Evolutionary conservation across 495 filamentous ascomycete genomes (phyloP).

Genomic region (Aspergillus conjunctus): DNA sequence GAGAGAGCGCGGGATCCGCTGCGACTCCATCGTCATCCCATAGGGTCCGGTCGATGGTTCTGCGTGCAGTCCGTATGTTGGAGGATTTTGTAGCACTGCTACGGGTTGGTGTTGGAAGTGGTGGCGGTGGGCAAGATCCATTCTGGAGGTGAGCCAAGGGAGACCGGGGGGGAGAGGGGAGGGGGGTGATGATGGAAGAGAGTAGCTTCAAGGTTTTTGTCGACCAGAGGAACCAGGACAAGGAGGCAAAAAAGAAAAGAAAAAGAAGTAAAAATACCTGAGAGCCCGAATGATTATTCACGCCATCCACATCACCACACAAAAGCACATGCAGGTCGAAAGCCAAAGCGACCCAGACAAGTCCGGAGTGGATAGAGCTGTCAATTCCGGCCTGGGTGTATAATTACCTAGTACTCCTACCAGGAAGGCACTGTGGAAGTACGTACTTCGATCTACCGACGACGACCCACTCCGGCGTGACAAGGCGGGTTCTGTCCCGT

Average conservation of each 20-base stretch:
- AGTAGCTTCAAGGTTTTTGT: background rate
- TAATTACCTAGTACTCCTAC: no score
- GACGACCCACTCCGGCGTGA: no score
- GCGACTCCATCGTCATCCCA: constrained; percentile 21
- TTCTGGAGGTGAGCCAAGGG: constrained; percentile 4
- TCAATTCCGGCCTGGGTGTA: constrained; percentile 17
- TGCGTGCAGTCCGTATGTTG: constrained; percentile 13
- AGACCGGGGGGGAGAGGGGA: background rate
- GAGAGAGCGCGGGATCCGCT: constrained; percentile 24
- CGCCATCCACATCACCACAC: background rate
- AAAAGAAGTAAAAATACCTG: background rate
- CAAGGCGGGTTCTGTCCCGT: no score
- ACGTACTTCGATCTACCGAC: no score
- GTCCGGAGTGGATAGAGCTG: constrained; percentile 16
- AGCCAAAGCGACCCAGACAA: background rate
- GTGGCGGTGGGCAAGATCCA: constrained; percentile 21
- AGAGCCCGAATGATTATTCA: background rate
- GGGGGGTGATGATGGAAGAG: background rate
- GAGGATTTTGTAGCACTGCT: background rate
- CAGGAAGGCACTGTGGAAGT: no score
- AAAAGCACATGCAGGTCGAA: background rate
- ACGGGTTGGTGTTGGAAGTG: constrained; percentile 8
- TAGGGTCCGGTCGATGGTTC: constrained; percentile 8
- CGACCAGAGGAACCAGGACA: background rate
- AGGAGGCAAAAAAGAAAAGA: constrained; percentile 6